A percentile compares a stretch with the other conserved stretches of the same genome.
Conservation (phyloP, 1,284 basidiomycete genomes). For the Tetrapyrgos nigripes region DNA sequence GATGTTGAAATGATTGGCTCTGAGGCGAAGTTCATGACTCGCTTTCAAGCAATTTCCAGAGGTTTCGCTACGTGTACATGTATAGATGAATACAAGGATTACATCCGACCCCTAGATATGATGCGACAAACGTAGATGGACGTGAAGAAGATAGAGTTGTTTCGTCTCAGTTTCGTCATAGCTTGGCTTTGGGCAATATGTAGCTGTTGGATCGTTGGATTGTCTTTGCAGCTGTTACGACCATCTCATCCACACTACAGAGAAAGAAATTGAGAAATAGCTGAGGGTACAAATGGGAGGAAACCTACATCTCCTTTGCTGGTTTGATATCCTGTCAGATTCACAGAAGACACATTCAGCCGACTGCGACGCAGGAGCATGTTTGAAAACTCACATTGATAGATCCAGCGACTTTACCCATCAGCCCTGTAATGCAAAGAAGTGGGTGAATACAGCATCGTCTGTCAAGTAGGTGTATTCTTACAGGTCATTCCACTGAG, state of each 20-base stretch:
- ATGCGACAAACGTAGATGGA: background rate
- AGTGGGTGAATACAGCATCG: background rate
- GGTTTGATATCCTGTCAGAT: constrained; percentile 70
- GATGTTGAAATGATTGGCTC: constrained; percentile 4
- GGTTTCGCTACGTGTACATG: no score
- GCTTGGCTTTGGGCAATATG: constrained; percentile 25
- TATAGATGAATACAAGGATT: no score
- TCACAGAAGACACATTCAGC: constrained; percentile 8
- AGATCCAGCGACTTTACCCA: constrained; percentile 86
- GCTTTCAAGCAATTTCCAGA: no score
- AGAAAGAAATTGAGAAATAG: background rate
- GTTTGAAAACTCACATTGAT: constrained; percentile 60
- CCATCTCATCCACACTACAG: constrained; percentile 30
- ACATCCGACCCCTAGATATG: no score
- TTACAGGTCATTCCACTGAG: constrained; percentile 65
- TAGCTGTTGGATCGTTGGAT: constrained; percentile 26
- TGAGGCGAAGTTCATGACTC: no score
- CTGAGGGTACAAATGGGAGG: background rate
- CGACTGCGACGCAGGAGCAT: background rate
- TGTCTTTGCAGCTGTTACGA: constrained; percentile 30
- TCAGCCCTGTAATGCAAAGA: constrained; percentile 64
- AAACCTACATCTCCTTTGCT: constrained; percentile 78
- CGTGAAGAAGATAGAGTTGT: background rate
- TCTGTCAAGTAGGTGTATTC: constrained; percentile 25
- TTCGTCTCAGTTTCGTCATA: no score